Base-by-base conservation (phyloP, 2,329 filamentous ascomycete species). In the Venturia aucupariae region DNA sequence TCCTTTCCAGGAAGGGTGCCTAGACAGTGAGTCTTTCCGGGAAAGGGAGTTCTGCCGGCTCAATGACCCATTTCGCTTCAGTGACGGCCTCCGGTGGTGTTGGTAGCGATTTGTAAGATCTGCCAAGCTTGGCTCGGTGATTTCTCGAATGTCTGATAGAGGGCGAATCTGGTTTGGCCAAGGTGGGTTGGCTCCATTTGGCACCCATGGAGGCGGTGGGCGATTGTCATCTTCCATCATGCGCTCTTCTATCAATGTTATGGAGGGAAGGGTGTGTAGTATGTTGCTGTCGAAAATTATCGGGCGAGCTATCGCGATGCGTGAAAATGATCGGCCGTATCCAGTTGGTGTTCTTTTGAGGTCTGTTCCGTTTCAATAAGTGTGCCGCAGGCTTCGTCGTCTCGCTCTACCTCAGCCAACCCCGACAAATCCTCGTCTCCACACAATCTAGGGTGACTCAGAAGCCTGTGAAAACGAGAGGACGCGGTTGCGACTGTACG, bases 121-220 rank as follows among this genome's bases (percentile, higher is more conserved):
- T 22, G 74, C 74, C 27, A 81, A 68, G 67, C 77, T 80, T 35
- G 79, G 78, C 68, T 81, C 79, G 13, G 78, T 81, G 67, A 80
- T 71, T 68, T 81, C 79, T 66, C 78, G 76, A 65, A 81, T 81
- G 67, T 81, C 79, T 54, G 79, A 81, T 35, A 81, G 69, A 55
- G 79, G 78, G 57, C 79, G 75, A 51, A 73, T 68, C 61, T 74
- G 72, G 10, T 73, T 72, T 11, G 72, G 70, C 67, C 68, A 69
- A 17, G 66, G 68, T 19, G 67, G 65, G 30, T 57, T 57, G 30
- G 24, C 48, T 60, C 27, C 48, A 30, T 22, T 35, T 11, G 61
- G 32, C 7, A 60, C 22, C 64, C 64, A 65, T 39, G 64, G 64
- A n/a, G 60, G 44, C 24, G 64, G 64, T n/a, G 38, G 54, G 41